Evolutionary conservation across 306 rosid genomes (phyloP), one percentile per base, ranked within the genome.

Genomic region (Psophocarpus tetragonolobus): DNA sequence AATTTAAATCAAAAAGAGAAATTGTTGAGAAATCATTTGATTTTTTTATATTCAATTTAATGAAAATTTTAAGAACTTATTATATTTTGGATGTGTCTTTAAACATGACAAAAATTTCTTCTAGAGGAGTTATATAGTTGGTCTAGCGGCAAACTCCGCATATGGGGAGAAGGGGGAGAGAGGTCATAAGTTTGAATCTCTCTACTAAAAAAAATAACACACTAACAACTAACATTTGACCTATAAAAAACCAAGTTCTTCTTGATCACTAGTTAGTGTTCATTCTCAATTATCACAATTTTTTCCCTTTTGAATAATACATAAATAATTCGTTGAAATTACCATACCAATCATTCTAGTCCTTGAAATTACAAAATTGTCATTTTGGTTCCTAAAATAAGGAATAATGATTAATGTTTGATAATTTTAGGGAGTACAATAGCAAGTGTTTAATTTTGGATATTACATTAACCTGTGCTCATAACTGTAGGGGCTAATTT

Each of bases 211-310:
- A n/a, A n/a, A n/a, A n/a, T n/a, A n/a, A n/a, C n/a, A n/a, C n/a
- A n/a, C n/a, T n/a, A n/a, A n/a, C n/a, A n/a, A n/a, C n/a, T n/a
- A n/a, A n/a, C n/a, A n/a, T n/a, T n/a, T n/a, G n/a, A n/a, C n/a
- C 58, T 47, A 36, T 23, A 2, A 67, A 36, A 3, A 17, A 61
- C 17, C 12, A 41, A 56, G 9, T 42, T 78, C 38, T 44, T 61
- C 39, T 65, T 33, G 54, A 26, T 76, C 41, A 33, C 2, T 30
- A 32, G 29, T 73, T 73, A 45, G 10, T 5, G 9, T 45, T 67
- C 41, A 42, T 74, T 77, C 75, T 42, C 67, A 61, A 48, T 74
- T 54, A 47, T 32, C 61, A 8, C 24, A 29, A 45, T 45, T 45
- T 17, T 48, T 48, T 17, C 1, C 21, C 20, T 20, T 9, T 21